phyloP scores from a whole-genome alignment of 805 yeast species.

The Lipomyces japonicus region DNA sequence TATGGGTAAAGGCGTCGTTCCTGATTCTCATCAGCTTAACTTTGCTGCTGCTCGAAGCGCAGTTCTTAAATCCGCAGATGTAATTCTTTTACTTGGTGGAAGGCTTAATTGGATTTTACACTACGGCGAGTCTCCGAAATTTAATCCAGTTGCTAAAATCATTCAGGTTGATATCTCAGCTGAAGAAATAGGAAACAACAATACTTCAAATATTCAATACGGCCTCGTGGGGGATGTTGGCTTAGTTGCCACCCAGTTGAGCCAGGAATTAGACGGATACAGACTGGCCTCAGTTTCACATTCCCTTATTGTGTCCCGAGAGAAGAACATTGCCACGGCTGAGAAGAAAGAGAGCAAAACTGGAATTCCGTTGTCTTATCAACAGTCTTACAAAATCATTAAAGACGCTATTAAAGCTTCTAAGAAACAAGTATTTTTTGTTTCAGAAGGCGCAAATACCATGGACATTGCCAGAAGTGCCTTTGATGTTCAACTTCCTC shows the following conservation, averaged over 20 bases:
- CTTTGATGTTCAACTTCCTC: constrained; percentile 52
- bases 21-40: constrained; percentile 48
- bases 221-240: constrained; percentile 58
- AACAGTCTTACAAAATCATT: constrained; percentile 51
- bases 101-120: constrained; percentile 72
- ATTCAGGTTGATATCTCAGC: constrained; percentile 55
- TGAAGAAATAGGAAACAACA: constrained; percentile 50
- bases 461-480: constrained; percentile 68
- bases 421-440: constrained; percentile 41
- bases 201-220: constrained; percentile 39
- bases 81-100: constrained; percentile 60
- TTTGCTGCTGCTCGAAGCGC: constrained; percentile 61
- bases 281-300: constrained; percentile 37
- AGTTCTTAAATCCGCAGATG: constrained; percentile 56
- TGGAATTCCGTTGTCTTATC: constrained; percentile 44
- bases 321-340: constrained; percentile 39
- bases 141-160: constrained; percentile 44
- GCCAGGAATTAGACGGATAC: constrained; percentile 36
- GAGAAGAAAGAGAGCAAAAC: constrained; percentile 36
- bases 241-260: constrained; percentile 42
- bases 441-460: constrained; percentile 73
- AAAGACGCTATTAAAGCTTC: constrained; percentile 40
- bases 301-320: constrained; percentile 30
- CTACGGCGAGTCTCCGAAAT: constrained; percentile 58
- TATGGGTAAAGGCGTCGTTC: constrained; percentile 70